These are phyloP conservation scores for Termitomyces sp. DNA, from an alignment of 1,284 basidiomycete species.

Conservation along the genomic window DNA sequence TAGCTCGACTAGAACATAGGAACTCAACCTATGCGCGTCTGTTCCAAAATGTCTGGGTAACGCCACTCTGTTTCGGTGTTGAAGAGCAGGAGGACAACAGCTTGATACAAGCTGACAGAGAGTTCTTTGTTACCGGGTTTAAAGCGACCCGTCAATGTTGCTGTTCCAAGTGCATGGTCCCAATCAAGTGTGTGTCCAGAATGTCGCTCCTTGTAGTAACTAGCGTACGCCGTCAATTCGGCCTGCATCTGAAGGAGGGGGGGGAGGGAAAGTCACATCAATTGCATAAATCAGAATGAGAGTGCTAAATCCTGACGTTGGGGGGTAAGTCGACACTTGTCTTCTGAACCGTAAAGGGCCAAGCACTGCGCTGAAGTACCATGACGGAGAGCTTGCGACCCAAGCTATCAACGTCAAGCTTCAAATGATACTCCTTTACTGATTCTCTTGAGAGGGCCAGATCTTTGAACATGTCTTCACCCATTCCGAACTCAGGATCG, in stretches of 20 bases:
- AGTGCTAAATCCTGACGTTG: constrained; percentile 33
- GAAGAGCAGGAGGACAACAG: constrained; percentile 86
- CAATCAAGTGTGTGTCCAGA: constrained; percentile 70
- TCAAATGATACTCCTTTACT: constrained; percentile 54
- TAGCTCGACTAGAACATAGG: not conserved
- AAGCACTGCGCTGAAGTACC: constrained; percentile 71
- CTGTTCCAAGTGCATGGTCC: constrained; percentile 80
- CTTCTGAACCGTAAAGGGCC: constrained; percentile 63
- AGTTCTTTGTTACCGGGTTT: constrained; percentile 77
- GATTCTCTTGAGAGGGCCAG: constrained; percentile 69
- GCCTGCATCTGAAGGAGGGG: constrained; percentile 77
- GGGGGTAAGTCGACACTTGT: constrained; percentile 48
- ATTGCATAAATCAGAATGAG: not conserved
- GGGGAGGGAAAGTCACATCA: not conserved
- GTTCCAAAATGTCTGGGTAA: constrained; percentile 66
- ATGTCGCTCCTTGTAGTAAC: constrained; percentile 76
- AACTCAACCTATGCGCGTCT: constrained; percentile 67
- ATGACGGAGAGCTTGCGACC: constrained; percentile 53
- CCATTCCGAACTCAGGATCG: constrained; percentile 84
- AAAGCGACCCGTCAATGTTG: constrained; percentile 70
- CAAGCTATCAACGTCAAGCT: constrained; percentile 26
- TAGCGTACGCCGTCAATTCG: constrained; percentile 57
- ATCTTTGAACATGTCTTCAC: constrained; percentile 90
- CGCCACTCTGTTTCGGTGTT: constrained; percentile 61
- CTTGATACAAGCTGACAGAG: constrained; percentile 88